Base-by-base conservation (phyloP, 495 filamentous ascomycete genomes). In the Sordaria brevicollis region DNA sequence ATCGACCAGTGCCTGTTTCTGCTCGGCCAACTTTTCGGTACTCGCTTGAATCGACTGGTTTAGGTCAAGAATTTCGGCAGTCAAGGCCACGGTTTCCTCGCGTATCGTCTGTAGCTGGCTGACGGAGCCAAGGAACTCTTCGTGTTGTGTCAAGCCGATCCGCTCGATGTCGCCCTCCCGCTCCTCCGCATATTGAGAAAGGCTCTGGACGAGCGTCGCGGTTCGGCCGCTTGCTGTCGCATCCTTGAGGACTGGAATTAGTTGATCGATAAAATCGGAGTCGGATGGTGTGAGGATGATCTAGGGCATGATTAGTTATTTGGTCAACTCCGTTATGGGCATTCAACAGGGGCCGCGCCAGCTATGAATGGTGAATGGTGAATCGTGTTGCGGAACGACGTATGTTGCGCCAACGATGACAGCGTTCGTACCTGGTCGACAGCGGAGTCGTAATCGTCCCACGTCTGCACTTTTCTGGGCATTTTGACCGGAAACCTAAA, bases 21-120 rank as follows among this genome's bases (percentile, higher is more conserved):
- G 95, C 78, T 91, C 93, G 0, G 93, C 94, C 17, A 99, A 83
- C 74, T 92, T 93, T 83, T 97, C 93, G 1, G 94, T 98, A 75
- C 92, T 97, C n/a, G 89, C 84, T 79, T 97, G 96, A 62, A 98
- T 97, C 19, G 93, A 94, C 75, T 96, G 91, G 75, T 96, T 97
- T 69, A 99, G 84, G 70, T 91, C 87, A 70, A 98, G 83, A 70
- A 97, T 97, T 79, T 98, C 93, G n/a, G 90, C 86, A 0, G 94
- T 97, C 69, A 99, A 80, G 66, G 86, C 84, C 6, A 94, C 92
- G 0, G 94, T 96, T 13, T 93, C 94, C 79, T 96, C 91, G 65
- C 94, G 89, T 21, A 97, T 93, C 41, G 89, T 88, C 68, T 97
- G 92, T 21, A 99, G 88, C 73, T 96, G 92, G 75, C 94, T 95